Conservation (phyloP, 148 eudicot species). For the Pouteria glomerata region DNA sequence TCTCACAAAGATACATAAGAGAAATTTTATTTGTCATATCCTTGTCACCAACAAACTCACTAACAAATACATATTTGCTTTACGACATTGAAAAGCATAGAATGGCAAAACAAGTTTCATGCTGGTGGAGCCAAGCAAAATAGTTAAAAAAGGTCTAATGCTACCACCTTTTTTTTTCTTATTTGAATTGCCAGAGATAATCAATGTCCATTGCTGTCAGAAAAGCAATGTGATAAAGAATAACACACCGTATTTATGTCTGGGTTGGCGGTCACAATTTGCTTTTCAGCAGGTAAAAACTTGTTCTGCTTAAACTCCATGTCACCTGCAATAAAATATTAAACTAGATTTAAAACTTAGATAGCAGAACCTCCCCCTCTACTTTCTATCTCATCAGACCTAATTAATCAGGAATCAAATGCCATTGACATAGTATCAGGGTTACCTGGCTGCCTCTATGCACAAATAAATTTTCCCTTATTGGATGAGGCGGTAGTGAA, state of each 20-base stretch:
- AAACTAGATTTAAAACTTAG: not conserved
- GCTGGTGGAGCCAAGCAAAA: not conserved
- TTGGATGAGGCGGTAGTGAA: no score
- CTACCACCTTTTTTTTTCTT: not conserved
- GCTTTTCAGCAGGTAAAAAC: constrained; percentile 85
- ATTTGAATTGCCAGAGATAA: not conserved
- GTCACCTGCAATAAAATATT: constrained; percentile 16
- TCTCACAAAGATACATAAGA: no score
- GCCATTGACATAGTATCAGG: no score
- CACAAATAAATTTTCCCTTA: no score
- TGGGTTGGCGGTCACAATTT: constrained; percentile 90
- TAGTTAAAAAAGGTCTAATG: not conserved
- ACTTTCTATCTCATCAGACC: no score
- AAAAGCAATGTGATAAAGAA: not conserved
- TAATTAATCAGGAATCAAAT: no score
- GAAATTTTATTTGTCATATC: no score
- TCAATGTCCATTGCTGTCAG: not conserved
- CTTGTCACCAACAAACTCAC: not conserved
- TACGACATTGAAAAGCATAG: not conserved
- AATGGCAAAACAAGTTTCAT: not conserved
- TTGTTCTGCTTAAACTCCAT: constrained; percentile 99
- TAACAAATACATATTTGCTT: not conserved
- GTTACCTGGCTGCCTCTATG: no score
- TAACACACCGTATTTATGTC: constrained; percentile 72
- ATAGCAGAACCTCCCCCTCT: no score